Evolutionary conservation across 768 basidiomycete genomes (phyloP), one percentile per base, ranked within the genome.

Genomic region (Crepidotus variabilis): DNA sequence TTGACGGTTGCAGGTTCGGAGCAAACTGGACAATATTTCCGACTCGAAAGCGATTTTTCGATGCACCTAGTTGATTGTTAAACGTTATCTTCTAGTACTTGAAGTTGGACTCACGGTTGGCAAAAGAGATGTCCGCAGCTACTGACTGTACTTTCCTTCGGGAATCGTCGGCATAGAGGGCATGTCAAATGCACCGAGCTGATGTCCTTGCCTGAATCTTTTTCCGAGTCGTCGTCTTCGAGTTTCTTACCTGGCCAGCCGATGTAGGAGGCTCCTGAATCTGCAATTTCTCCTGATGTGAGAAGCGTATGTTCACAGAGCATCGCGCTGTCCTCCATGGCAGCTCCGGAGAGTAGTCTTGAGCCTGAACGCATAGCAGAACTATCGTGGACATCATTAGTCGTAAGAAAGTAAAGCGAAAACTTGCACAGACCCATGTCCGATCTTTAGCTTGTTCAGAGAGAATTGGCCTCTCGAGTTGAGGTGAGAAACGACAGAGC

Each of bases 311-410:
- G 78, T 63, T 80, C 78, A 60, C 68, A 72, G 6, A 80, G 75
- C 74, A 79, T 76, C 59, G 74, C 76, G 63, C 68, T 68, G 56
- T 75, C 72, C 63, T 80, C 78, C 78, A 80, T 80, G 10, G 77
- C 76, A 10, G 78, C 78, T 6, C 78, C 78, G 6, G 78, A 78
- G 23, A 80, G 71, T 5, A 80, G 66, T 21, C 78, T 70, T 8
- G 77, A 78, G 32, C 78, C 78, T 7, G 75, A 67, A 20, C 78
- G 74, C 69, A 80, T 64, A 0, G 78, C 76, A 56, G 72, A 75
- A 35, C 74, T 76, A 50, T 11, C 32, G 22, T 16, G 6, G n/a
- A n/a, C 23, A 47, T 1, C 32, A 43, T 45, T 23, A 46, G 35
- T 45, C 21, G 45, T 35, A 23, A 23, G n/a, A 10, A 45, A 11